Conservation (phyloP, 2,329 filamentous ascomycete species). For the Colletotrichum camelliae region DNA sequence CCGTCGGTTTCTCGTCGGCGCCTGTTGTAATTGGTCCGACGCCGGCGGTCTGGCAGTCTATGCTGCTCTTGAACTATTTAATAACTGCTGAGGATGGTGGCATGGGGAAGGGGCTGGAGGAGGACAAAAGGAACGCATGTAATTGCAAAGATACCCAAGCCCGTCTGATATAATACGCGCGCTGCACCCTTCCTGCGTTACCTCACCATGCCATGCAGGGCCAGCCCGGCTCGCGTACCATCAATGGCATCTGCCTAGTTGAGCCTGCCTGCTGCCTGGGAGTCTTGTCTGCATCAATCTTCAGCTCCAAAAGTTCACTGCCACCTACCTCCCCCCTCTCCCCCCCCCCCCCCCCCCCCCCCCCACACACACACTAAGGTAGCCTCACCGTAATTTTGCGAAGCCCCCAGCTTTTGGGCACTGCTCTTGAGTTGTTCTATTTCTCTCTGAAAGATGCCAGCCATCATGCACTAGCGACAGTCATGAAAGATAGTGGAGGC, state of each 20-base stretch:
- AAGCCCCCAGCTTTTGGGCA: neutral
- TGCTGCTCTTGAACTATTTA: neutral
- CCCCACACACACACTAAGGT: neutral
- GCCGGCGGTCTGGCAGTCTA: neutral
- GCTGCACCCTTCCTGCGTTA: neutral
- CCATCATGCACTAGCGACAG: neutral
- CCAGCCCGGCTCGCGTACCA: neutral
- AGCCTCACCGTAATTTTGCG: neutral
- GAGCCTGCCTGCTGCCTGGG: neutral
- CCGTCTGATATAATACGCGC: neutral
- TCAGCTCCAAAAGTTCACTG: neutral
- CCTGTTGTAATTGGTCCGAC: neutral
- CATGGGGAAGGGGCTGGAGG: neutral
- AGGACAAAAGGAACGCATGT: neutral
- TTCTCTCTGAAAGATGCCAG: neutral
- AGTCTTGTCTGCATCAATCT: neutral
- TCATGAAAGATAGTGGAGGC: neutral
- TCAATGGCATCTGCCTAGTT: neutral
- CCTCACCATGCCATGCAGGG: neutral
- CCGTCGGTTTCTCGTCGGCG: neutral
- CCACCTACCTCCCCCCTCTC: neutral
- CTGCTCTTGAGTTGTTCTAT: neutral
- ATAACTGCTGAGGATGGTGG: neutral
- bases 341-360: no score
- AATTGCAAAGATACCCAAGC: neutral